Evolutionary conservation across 495 filamentous ascomycete genomes (phyloP), one percentile per base, ranked within the genome.

Genomic region (Elasticomyces elasticus): DNA sequence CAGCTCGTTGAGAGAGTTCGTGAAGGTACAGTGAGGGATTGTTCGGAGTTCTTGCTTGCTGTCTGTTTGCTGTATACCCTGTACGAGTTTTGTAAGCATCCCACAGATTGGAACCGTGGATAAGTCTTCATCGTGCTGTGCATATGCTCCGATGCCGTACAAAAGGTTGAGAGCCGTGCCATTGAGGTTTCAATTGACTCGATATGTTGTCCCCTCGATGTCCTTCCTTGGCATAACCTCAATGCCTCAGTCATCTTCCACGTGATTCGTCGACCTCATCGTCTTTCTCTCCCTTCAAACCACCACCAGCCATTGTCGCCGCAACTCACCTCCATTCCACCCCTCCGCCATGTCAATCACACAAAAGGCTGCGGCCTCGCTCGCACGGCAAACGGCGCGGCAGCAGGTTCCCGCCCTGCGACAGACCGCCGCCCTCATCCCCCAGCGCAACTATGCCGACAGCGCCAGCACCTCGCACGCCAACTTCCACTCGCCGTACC

Each of bases 401-500:
- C 65, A 65, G 55, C 62, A 61, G 55, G 52, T 70, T 50, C 64
- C 70, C 56, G 52, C 60, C 52, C 49, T 67, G 40, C 67, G 66
- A 38, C 62, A 65, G 48, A 37, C 59, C 45, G 55, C 62, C 62
- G 55, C 62, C 33, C 38, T 61, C 24, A 58, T 63, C 27, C 19
- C 58, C 49, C 58, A 52, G 44, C 35, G 62, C 28, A 52, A 63
- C 51, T 60, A 68, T 38, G 64, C 57, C 20, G 54, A 62, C 46
- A 75, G 73, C 62, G 78, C 80, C 54, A 58, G 45, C 19, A 42
- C 30, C 31, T 61, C 54, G 1, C 42, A 54, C 54, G 49, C 50
- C 59, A 11, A 46, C 24, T 86, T 85, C 78, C 75, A 80, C 67
- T 76, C 74, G 69, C 77, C 79, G 54, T 69, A 75, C 73, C 64